Evolutionary conservation across 257 asterid species (phyloP).

Genomic region (Primulina eburnea): DNA sequence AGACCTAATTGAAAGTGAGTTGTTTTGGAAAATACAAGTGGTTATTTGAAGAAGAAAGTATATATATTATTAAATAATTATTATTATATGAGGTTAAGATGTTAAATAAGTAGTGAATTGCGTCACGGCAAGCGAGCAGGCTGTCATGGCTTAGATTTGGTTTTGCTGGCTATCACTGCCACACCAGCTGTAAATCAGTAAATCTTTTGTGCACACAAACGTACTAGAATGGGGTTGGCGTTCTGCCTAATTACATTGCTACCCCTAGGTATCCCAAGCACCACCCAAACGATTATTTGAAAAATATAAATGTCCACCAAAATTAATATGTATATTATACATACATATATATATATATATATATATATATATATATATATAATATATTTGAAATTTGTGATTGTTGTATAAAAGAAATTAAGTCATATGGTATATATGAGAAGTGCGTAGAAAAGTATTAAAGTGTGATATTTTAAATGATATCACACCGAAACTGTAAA

Average conservation of each 20-base stretch:
- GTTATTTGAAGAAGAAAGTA: too few species aligned
- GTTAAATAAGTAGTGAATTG: conserved; percentile 20
- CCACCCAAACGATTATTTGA: conserved; percentile 18
- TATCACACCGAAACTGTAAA: too few species aligned
- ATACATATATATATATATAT: too few species aligned
- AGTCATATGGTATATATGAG: too few species aligned
- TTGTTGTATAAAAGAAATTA: too few species aligned
- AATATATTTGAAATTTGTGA: too few species aligned
- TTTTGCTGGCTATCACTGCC: conserved; percentile 51
- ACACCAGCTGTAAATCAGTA: conserved; percentile 42
- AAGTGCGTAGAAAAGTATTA: too few species aligned
- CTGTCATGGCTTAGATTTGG: conserved; percentile 43
- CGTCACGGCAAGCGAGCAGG: conserved; percentile 50
- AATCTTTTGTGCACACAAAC: conserved; percentile 25
- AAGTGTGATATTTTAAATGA: too few species aligned
- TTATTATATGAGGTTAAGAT: background rate
- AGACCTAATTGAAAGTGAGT: too few species aligned
- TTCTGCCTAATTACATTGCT: background rate
- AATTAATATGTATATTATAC: too few species aligned
- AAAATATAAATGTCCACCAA: conserved; percentile 6
- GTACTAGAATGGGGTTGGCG: conserved; percentile 27
- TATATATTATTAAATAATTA: too few species aligned
- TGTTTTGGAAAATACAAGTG: background rate
- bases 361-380: too few species aligned
- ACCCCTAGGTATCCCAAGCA: conserved; percentile 26